These are phyloP conservation scores for Phytopythium ostracodes DNA, from an alignment of 352 stramenopile genomes.

Conservation along the genomic window DNA sequence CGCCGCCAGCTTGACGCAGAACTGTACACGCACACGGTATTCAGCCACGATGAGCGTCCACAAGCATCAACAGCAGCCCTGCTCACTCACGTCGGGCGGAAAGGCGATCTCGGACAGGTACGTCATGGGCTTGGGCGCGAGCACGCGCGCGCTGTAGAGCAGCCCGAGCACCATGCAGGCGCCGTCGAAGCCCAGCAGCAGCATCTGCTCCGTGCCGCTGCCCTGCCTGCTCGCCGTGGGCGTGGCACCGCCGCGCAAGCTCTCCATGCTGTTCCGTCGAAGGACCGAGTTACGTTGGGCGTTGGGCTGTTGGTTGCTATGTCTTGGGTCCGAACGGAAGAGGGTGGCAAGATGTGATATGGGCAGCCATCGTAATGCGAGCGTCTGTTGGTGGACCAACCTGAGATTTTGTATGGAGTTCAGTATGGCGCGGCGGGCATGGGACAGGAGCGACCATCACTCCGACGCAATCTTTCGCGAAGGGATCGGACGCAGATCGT, in stretches of 20 bases:
- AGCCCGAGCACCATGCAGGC: conserved; percentile 52
- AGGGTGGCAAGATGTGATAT: not conserved
- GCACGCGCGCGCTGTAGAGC: conserved; percentile 45
- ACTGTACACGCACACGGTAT: conserved; percentile 20
- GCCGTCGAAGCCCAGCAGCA: conserved; percentile 27
- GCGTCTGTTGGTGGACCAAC: not conserved
- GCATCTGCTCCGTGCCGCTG: conserved; percentile 12
- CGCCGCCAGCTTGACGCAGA: conserved; percentile 56
- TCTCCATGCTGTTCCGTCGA: no score
- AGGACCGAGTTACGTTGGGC: no score
- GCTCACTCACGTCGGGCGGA: conserved; percentile 53
- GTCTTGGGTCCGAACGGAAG: not conserved
- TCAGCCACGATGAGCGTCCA: conserved; percentile 6
- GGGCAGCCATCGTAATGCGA: not conserved
- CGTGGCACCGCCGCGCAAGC: not conserved
- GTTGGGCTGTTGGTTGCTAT: not conserved
- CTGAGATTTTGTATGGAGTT: not conserved
- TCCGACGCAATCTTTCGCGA: not conserved
- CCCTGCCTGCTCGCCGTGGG: not conserved
- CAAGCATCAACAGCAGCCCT: not conserved
- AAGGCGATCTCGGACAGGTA: conserved; percentile 79
- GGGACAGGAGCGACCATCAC: not conserved
- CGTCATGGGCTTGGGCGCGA: conserved; percentile 57
- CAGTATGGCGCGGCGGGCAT: not conserved
- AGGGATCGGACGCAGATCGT: no score